phyloP scores from a whole-genome alignment of 257 asterid genomes.

The Rauvolfia tetraphylla region DNA sequence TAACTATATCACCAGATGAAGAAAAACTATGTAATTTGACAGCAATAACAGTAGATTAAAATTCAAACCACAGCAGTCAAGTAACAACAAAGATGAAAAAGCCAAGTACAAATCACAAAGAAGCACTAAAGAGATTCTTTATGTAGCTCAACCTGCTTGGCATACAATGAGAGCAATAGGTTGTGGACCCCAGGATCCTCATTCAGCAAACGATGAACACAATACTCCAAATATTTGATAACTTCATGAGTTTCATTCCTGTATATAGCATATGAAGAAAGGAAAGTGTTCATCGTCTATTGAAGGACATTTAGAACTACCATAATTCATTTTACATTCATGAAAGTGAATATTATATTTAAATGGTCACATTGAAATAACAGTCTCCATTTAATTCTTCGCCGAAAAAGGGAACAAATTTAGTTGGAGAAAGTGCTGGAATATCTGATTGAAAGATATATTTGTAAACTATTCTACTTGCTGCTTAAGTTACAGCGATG shows the following conservation, averaged over 20 bases:
- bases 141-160: slow-evolving; percentile 70
- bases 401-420: neutral
- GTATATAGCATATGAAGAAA: slow-evolving; percentile 23
- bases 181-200: slow-evolving; percentile 98
- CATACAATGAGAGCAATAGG: slow-evolving; percentile 77
- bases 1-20: neutral
- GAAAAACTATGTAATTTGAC: neutral
- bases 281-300: neutral
- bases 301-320: neutral
- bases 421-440: neutral
- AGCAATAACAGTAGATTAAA: too few relatives aligned
- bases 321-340: neutral
- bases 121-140: slow-evolving; percentile 18
- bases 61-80: neutral
- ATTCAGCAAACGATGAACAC: slow-evolving; percentile 90
- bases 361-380: neutral
- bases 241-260: slow-evolving; percentile 99
- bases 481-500: neutral
- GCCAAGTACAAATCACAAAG: neutral
- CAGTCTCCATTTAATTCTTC: neutral
- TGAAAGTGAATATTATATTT: neutral
- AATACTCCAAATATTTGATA: slow-evolving; percentile 87
- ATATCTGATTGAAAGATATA: neutral
- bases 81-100: neutral
- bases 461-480: neutral